A percentile compares a stretch with the other conserved stretches of the same genome.
Conservation (phyloP, 768 basidiomycete species). For the Boletus sensibilis region DNA sequence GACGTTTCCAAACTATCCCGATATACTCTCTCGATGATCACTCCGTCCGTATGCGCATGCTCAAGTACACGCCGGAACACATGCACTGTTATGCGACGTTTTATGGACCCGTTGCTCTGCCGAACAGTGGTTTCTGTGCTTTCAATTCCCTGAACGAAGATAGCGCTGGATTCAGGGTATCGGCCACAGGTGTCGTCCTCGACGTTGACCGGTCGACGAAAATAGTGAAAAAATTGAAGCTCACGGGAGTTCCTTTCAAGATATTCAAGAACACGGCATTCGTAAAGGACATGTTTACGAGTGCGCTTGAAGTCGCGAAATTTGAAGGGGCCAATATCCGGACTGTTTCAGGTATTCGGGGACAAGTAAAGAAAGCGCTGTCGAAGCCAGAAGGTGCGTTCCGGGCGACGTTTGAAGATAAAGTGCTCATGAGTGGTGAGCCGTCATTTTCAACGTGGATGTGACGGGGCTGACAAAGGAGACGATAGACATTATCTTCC, state of each 20-base stretch:
- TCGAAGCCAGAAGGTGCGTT: slow-evolving; percentile 95
- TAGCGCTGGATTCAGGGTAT: slow-evolving; percentile 76
- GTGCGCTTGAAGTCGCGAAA: slow-evolving; percentile 92
- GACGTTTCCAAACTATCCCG: slow-evolving; percentile 92
- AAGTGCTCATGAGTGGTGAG: slow-evolving; percentile 92
- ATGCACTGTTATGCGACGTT: slow-evolving; percentile 99
- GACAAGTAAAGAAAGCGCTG: slow-evolving; percentile 95
- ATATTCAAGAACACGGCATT: slow-evolving; percentile 99
- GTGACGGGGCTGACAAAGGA: neutral
- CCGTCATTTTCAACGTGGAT: slow-evolving; percentile 9
- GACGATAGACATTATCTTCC: slow-evolving; percentile 81
- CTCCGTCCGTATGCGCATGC: slow-evolving; percentile 96
- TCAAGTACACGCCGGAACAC: slow-evolving; percentile 99
- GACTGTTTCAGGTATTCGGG: slow-evolving; percentile 93
- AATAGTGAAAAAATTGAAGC: slow-evolving; percentile 98
- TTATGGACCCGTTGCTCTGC: slow-evolving; percentile 88
- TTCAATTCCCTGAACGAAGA: slow-evolving; percentile 82
- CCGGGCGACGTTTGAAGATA: slow-evolving; percentile 98
- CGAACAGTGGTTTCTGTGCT: slow-evolving; percentile 96
- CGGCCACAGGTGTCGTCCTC: slow-evolving; percentile 92
- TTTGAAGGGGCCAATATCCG: slow-evolving; percentile 97
- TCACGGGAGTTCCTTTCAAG: slow-evolving; percentile 94
- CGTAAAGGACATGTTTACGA: slow-evolving; percentile 95
- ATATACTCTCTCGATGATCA: slow-evolving; percentile 98
- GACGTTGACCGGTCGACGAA: slow-evolving; percentile 90